These are phyloP conservation scores for Sugiyamaella pinicola DNA, from an alignment of 1,139 yeast species.

Conservation along the genomic window DNA sequence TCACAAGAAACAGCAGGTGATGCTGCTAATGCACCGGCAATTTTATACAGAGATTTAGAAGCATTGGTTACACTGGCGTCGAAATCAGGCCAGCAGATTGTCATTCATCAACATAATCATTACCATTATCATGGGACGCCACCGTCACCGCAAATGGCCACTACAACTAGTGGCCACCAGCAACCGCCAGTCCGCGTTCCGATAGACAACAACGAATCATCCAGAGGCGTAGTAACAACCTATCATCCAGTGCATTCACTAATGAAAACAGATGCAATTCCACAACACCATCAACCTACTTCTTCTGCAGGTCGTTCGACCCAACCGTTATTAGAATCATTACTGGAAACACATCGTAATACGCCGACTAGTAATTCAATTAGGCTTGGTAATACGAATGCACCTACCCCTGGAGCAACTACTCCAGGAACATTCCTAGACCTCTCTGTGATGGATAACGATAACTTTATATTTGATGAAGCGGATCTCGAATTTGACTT, in stretches of 20 bases:
- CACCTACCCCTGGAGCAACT: constrained; percentile 18
- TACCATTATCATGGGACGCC: constrained; percentile 29
- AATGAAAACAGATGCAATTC: neutral
- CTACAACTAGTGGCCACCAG: neutral
- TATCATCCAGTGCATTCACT: neutral
- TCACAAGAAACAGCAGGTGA: constrained; percentile 6
- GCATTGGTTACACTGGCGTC: constrained; percentile 57
- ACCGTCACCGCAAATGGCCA: constrained; percentile 3
- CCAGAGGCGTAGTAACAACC: neutral
- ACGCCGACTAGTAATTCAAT: constrained; percentile 10
- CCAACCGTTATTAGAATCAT: constrained; percentile 16
- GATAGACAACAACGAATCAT: neutral
- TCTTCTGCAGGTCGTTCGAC: neutral
- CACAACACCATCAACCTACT: neutral
- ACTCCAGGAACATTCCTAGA: constrained; percentile 30
- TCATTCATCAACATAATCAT: constrained; percentile 83
- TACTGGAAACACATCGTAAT: constrained; percentile 16
- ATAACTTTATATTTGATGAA: constrained; percentile 31
- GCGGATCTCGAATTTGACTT: constrained; percentile 29
- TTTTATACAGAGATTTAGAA: constrained; percentile 34
- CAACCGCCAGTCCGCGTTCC: neutral
- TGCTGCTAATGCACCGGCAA: constrained; percentile 10
- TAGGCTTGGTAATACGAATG: constrained; percentile 1
- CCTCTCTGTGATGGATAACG: constrained; percentile 32
- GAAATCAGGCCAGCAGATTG: constrained; percentile 58